Base-by-base conservation (phyloP, 2,329 filamentous ascomycete genomes). In the Ophiostoma triangulosporum region DNA sequence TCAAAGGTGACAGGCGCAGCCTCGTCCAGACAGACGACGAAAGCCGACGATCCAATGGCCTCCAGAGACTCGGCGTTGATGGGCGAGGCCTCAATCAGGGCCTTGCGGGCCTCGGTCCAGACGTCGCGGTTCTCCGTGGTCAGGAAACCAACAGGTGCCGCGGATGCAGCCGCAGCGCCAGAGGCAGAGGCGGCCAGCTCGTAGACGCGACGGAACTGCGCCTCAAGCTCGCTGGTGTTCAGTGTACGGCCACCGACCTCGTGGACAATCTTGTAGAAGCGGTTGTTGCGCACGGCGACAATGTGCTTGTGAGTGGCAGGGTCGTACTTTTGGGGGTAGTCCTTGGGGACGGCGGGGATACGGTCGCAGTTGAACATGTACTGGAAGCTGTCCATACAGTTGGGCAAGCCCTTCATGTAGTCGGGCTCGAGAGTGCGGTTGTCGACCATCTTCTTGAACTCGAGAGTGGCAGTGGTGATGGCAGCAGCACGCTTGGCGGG, bases 321-420 rank as follows among this genome's bases (percentile, higher is more conserved):
- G 11, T 82, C 71, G 70, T 84, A 95, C 71, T 96, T 96, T 66
- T 86, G 74, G 9, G 87, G 85, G 64, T 88, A 81, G 66, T 98
- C 93, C 32, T 82, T 78, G 12, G 88, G 86, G 63, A 84, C 84
- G 52, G 86, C 85, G 29, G 91, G 84, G 38, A 97, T 83, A 61
- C 93, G 84, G 69, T 81, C 86, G 69, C 80, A 82, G 71, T 98
- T 97, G 79, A 98, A 98, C 93, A 98, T 98, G 80, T 84, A 97
- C 73, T 95, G 76, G 75, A 96, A 97, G 66, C 88, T 93, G 75
- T 89, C 89, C 93, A 98, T 98, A 69, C 90, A 93, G 65, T 97
- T 91, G 56, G 93, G 93, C 56, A 94, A 78, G 71, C 89, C 90
- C 75, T 94, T 94, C 89, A 98, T 95, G 73, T 96, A 97, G 71